Evolutionary conservation across 2,329 filamentous ascomycete species (phyloP).

Genomic region (Trichoderma harzianum): DNA sequence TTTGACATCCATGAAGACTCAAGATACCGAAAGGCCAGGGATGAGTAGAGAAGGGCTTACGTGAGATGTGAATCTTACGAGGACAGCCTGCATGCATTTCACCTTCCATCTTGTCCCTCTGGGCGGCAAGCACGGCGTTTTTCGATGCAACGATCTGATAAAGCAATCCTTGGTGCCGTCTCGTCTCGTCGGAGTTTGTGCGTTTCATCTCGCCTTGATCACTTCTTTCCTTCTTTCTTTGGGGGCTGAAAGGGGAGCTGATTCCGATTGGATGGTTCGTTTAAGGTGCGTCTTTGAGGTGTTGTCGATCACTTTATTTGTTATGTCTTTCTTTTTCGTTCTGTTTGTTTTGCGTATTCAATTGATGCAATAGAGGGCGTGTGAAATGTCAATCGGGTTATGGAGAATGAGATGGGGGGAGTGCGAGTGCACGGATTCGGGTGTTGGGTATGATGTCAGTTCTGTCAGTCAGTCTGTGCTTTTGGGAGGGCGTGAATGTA

Average conservation of each 20-base stretch:
- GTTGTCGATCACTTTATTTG: not conserved
- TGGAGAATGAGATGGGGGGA: not conserved
- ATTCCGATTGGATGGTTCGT: not conserved
- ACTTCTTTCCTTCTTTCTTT: not conserved
- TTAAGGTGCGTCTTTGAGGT: not conserved
- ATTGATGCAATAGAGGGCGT: not conserved
- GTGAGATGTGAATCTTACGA: not conserved
- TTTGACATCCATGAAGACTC: not conserved
- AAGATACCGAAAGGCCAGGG: not conserved
- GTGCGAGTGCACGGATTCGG: not conserved
- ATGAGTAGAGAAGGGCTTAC: not conserved
- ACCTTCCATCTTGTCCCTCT: not conserved
- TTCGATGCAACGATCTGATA: not conserved
- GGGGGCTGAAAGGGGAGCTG: not conserved
- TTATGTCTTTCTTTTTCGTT: not conserved
- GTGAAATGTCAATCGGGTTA: not conserved
- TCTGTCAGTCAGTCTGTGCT: not conserved
- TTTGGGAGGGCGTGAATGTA: not conserved
- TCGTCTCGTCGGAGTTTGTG: not conserved
- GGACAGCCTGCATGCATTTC: not conserved
- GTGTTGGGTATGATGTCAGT: not conserved
- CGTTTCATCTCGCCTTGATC: not conserved
- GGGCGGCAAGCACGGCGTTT: not conserved
- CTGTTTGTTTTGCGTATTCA: not conserved
- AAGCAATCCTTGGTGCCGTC: not conserved